Evolutionary conservation across 257 asterid genomes (phyloP), one percentile per base, ranked within the genome.

Genomic region (Plantago major): DNA sequence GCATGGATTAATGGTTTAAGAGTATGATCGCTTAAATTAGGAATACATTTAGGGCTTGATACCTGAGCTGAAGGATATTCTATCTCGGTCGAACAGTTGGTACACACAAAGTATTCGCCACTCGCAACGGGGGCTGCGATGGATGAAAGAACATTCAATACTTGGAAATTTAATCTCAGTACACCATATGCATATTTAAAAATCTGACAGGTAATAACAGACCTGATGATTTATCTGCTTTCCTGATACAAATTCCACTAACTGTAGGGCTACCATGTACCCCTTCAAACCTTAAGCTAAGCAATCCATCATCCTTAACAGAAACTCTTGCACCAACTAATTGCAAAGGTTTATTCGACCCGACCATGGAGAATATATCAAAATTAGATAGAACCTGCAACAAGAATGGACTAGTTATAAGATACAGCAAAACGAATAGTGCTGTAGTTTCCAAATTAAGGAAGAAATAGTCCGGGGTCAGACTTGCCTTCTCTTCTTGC

Each of bases 401-500:
- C 45, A 19, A 67, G 37, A 54, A 68, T 46, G 45, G 18, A 11
- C 60, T 14, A 58, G 15, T 16, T 42, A 70, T 74, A 14, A 74
- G 60, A 14, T n/a, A 63, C 38, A 46, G 45, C 42, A 63, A 17
- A 19, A 28, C 6, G 33, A 26, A 44, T 16, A 28, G 13, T 6
- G 58, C 37, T 12, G 46, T 54, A 52, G 14, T n/a, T n/a, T n/a
- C n/a, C 47, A 45, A 22, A 17, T 60, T 58, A 63, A 22, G 67
- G 43, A 19, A 37, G 13, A 12, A 42, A 56, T 46, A 65, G 38
- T 17, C 55, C 13, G 4, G 16, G 11, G 38, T 10, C 38, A 53
- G 44, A 70, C 89, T 74, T 79, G 76, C 99, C 99, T 85, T 87
- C 49, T 93, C 96, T 14, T 89, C 97, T 77, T 93, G 96, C 74